Evolutionary conservation across 208 protist species (phyloP).

Genomic region (Tetramitus jugosus): DNA sequence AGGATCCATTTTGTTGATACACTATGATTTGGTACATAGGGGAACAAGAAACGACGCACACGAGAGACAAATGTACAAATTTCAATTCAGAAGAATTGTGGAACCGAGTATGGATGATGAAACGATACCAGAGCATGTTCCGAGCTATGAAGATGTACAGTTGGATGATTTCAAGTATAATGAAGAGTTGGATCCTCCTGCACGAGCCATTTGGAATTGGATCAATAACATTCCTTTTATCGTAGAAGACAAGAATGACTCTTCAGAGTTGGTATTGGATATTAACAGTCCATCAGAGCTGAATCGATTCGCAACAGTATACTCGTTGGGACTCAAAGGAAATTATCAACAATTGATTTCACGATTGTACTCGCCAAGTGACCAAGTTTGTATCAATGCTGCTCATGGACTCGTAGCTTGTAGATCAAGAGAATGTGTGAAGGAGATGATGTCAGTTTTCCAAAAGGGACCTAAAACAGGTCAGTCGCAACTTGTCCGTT

Average conservation of each 20-base stretch:
- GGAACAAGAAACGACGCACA: not conserved
- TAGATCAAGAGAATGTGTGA: no score
- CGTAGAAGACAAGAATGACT: not conserved
- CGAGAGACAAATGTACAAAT: slow-evolving; percentile 7
- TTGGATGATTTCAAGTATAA: not conserved
- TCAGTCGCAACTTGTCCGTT: not conserved
- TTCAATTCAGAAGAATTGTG: slow-evolving; percentile 15
- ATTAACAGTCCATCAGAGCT: not conserved
- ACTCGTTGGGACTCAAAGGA: not conserved
- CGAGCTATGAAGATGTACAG: no score
- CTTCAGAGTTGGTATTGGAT: not conserved
- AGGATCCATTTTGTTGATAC: slow-evolving; percentile 4
- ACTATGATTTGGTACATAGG: slow-evolving; percentile 17
- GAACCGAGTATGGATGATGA: no score
- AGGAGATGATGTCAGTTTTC: no score
- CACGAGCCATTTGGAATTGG: slow-evolving; percentile 3
- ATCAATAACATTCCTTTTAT: not conserved
- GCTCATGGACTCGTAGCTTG: no score
- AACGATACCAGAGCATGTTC: not conserved
- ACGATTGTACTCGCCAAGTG: not conserved
- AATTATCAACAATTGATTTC: not conserved
- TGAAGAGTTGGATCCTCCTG: not conserved
- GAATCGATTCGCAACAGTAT: not conserved
- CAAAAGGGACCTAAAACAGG: no score
- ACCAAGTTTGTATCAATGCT: not conserved